Base-by-base conservation (phyloP, 371 early-diverging fungal genomes). In the Sanchytrium tribonematis region DNA sequence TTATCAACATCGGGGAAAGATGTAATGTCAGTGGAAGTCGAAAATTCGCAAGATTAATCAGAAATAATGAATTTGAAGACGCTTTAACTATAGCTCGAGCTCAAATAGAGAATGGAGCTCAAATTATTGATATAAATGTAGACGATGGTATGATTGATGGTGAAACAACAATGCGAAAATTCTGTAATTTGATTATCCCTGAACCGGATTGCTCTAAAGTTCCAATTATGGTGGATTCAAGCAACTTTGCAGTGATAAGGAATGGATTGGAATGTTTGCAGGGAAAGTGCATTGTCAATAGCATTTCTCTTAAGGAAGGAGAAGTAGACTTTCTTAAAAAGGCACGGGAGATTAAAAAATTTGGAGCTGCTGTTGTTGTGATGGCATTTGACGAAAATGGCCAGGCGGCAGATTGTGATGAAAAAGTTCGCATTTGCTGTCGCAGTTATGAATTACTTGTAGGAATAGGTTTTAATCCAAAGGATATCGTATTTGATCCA, bases 311-410 rank as follows among this genome's bases (percentile, higher is more conserved):
- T 71, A 93, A 93, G 78, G 93, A 90, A 76, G 93, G 93, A 68
- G 90, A 89, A 73, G 88, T 78, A 66, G 93, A 92, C 68, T 93
- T 91, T 72, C 78, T 91, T 69, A 82, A 83, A 71, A 90, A 90
- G 77, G 93, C 91, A 0, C 83, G 82, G 69, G 83, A 88, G 31
- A 83, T 92, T 72, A 84, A 83, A 70, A 82, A 91, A 17, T 91
- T 85, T 70, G 93, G 93, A 75, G 91, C 93, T 30, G 93, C 92
- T n/a, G 90, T 91, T 30, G 88, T 93, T 30, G 91, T 91, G 66
- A 92, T 93, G 92, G 93, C 93, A 12, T 92, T 93, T 77, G 93
- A 93, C 74, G 93, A 93, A 78, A 79, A 75, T 2, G 93, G 93
- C 69, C 93, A 92, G 79, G 92, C 93, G 17, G 91, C 83, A 69